Conservation (phyloP, 352 stramenopile genomes). For the Phytophthora crassamura region DNA sequence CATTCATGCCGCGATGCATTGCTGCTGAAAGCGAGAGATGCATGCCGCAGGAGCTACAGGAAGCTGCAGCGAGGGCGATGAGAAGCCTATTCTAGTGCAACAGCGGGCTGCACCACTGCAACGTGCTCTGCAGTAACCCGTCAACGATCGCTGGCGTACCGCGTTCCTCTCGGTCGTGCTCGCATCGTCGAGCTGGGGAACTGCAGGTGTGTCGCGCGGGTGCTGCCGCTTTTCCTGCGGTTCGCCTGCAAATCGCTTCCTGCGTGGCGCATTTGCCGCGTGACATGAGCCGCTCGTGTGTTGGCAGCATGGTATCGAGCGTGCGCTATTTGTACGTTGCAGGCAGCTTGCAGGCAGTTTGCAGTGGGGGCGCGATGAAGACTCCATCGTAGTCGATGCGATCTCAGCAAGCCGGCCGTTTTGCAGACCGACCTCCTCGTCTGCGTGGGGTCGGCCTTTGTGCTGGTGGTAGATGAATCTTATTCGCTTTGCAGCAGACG, state of each 20-base stretch:
- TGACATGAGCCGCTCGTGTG: too few species aligned
- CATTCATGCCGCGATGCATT: too few species aligned
- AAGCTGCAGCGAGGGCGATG: constrained; percentile 10
- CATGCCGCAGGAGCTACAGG: constrained; percentile 5
- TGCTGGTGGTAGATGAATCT: constrained; percentile 19
- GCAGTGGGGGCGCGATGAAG: too few species aligned
- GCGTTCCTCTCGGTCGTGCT: background rate
- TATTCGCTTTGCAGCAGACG: constrained; percentile 10
- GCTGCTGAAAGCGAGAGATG: constrained; percentile 8
- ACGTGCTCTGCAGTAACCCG: background rate
- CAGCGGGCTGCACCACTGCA: constrained; percentile 12
- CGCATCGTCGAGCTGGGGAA: background rate
- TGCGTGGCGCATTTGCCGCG: too few species aligned
- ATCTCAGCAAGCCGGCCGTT: constrained; percentile 22
- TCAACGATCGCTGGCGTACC: constrained; percentile 15
- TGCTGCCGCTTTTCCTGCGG: too few species aligned
- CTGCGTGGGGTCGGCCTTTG: constrained; percentile 6
- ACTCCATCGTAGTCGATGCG: too few species aligned
- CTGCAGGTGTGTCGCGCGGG: background rate
- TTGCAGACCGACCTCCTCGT: constrained; percentile 4
- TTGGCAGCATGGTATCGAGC: too few species aligned
- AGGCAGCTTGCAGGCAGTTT: too few species aligned
- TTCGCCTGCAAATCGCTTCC: too few species aligned
- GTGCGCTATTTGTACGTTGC: too few species aligned
- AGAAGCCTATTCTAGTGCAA: constrained; percentile 8